Evolutionary conservation across 2,329 filamentous ascomycete species (phyloP), one percentile per base, ranked within the genome.

Genomic region (Paramyrothecium sp.): DNA sequence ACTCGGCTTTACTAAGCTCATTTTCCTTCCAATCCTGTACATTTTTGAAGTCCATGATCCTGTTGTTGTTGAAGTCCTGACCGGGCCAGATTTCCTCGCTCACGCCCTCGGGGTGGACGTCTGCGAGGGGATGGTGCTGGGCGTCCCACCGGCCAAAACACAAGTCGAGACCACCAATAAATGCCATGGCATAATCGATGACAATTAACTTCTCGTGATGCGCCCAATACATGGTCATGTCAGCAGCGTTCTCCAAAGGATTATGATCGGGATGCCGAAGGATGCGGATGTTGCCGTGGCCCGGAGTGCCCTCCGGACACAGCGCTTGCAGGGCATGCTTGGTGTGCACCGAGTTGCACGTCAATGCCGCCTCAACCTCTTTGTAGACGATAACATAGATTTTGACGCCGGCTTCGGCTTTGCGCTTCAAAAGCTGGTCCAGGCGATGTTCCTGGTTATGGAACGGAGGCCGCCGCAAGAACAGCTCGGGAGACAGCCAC

Each of bases 151-250:
- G 86, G 10, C 95, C 95, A 70, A 97, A 99, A 73, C 95, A 99
- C 33, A 98, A 79, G 74, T 99, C 95, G 7, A 99, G 80, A 0
- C 95, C 95, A 54, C 95, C 95, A 58, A 98, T 94, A 68, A 98
- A 98, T 16, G 92, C 95, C 65, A 94, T 76, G 17, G 88, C 84
- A 68, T 96, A 96, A 75, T 98, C 95, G 54, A 98, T 90, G 19
- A 99, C 90, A 55, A 98, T 90, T 69, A 97, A 96, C 71, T 99
- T 99, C 68, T 99, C 95, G 71, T 99, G 95, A 70, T 99, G 95
- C 0, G 95, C 95, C 87, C 94, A 98, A 77, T 97, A 97, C 68
- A 97, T 92, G 1, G 92, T 97, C 91, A 97, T 96, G 65, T 98
- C 94, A 30, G 90, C 90, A 2, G 89, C 90, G 67, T 97, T 97